phyloP scores from a whole-genome alignment of 495 filamentous ascomycete genomes.

The Aspergillus sparsus region DNA sequence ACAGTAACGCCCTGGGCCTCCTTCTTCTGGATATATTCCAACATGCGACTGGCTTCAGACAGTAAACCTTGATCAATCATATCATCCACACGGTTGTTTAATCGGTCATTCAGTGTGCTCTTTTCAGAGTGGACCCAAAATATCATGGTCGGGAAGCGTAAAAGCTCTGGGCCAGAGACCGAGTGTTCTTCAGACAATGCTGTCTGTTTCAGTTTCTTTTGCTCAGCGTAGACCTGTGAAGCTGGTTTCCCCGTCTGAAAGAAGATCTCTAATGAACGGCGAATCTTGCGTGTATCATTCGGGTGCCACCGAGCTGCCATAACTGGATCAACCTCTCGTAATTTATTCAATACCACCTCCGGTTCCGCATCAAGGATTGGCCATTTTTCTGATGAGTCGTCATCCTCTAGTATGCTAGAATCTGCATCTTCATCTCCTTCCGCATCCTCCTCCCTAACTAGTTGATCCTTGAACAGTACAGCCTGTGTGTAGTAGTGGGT shows the following conservation, averaged over 20 bases:
- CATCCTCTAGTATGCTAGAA: background rate
- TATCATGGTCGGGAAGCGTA: constrained; percentile 63
- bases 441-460: constrained; percentile 50
- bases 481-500: constrained; percentile 93
- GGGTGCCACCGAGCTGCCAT: constrained; percentile 96
- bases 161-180: constrained; percentile 25
- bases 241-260: constrained; percentile 75
- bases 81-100: constrained; percentile 74
- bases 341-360: constrained; percentile 66
- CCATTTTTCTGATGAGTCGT: constrained; percentile 45
- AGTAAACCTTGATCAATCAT: constrained; percentile 80
- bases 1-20: constrained; percentile 52
- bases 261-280: constrained; percentile 85
- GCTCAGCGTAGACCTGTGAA: constrained; percentile 85
- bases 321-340: constrained; percentile 78
- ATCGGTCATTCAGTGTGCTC: constrained; percentile 63
- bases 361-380: constrained; percentile 72
- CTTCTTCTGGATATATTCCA: constrained; percentile 51
- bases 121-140: constrained; percentile 85
- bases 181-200: constrained; percentile 22
- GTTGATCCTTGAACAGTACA: constrained; percentile 71
- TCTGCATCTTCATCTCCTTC: constrained; percentile 25
- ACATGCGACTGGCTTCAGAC: constrained; percentile 64
- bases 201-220: constrained; percentile 43
- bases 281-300: constrained; percentile 86